These are phyloP conservation scores for Torrubiella hemipterigena DNA, from an alignment of 2,329 filamentous ascomycete genomes.

Conservation along the genomic window DNA sequence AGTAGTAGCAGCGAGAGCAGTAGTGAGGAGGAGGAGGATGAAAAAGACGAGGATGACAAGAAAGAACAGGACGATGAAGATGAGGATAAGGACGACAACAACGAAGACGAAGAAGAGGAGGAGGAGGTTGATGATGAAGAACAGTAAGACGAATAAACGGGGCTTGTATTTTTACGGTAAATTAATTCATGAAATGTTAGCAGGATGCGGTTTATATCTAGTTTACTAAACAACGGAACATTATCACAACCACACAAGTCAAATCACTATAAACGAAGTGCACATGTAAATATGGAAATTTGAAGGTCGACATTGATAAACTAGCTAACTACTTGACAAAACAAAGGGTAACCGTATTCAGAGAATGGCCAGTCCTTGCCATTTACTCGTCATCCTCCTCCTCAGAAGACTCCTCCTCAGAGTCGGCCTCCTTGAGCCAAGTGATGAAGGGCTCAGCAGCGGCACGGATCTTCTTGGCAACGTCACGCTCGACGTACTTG, in stretches of 20 bases:
- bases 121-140: conserved; percentile 3
- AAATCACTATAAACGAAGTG: too few relatives aligned
- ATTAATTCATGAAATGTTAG: too few relatives aligned
- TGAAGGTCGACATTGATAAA: too few relatives aligned
- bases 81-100: conserved; percentile 8
- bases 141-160: conserved; percentile 1
- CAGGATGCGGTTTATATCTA: too few relatives aligned
- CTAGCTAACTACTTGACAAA: too few relatives aligned
- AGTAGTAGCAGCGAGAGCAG: not conserved
- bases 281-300: too few relatives aligned
- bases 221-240: too few relatives aligned
- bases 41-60: conserved; percentile 6
- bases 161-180: too few relatives aligned
- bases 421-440: conserved; percentile 83
- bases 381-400: conserved; percentile 32
- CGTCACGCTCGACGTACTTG: conserved; percentile 87
- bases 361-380: not conserved
- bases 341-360: too few relatives aligned
- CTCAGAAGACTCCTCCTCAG: conserved; percentile 49
- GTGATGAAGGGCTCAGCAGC: conserved; percentile 86
- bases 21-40: not conserved
- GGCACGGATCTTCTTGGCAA: conserved; percentile 92
- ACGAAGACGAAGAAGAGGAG: conserved; percentile 3
- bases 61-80: conserved; percentile 6
- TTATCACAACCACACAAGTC: too few relatives aligned